Conservation (phyloP, 257 asterid genomes). For the Euphrasia confusa region DNA sequence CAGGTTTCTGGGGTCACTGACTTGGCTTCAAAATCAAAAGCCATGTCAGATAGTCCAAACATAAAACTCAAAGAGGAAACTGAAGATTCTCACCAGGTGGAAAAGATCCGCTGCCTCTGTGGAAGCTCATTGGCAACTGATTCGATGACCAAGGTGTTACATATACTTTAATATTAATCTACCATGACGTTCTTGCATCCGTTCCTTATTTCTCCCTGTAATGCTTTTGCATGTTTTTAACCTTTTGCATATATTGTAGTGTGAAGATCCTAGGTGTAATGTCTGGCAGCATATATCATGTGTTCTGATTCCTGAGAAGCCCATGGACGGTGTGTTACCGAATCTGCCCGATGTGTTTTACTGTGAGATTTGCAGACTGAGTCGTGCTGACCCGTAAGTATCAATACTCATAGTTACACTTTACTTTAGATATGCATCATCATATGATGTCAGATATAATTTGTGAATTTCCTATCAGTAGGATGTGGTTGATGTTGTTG, state of each 20-base stretch:
- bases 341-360: conserved; percentile 66
- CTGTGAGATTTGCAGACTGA: conserved; percentile 91
- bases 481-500: conserved; percentile 12
- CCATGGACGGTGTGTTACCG: conserved; percentile 63
- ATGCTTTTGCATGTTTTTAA: conserved; percentile 12
- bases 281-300: conserved; percentile 96
- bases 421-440: conserved; percentile 12
- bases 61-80: conserved; percentile 55
- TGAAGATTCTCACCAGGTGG: conserved; percentile 56
- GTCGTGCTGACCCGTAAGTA: conserved; percentile 97
- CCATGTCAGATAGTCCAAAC: conserved; percentile 55
- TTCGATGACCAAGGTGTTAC: conserved; percentile 70
- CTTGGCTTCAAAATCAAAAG: conserved; percentile 69
- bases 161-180: conserved; percentile 7
- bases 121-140: conserved; percentile 70
- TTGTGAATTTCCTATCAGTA: conserved; percentile 1
- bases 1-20: conserved; percentile 80
- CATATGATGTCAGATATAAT: conserved; percentile 2
- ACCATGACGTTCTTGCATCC: conserved; percentile 10
- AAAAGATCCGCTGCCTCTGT: conserved; percentile 82
- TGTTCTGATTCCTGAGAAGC: conserved; percentile 83
- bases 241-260: conserved; percentile 48
- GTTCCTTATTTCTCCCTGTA: not conserved
- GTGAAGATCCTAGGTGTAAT: conserved; percentile 81
- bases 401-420: conserved; percentile 19